These are phyloP conservation scores for Candida morakotiae DNA, from an alignment of 805 yeast genomes.

Conservation along the genomic window DNA sequence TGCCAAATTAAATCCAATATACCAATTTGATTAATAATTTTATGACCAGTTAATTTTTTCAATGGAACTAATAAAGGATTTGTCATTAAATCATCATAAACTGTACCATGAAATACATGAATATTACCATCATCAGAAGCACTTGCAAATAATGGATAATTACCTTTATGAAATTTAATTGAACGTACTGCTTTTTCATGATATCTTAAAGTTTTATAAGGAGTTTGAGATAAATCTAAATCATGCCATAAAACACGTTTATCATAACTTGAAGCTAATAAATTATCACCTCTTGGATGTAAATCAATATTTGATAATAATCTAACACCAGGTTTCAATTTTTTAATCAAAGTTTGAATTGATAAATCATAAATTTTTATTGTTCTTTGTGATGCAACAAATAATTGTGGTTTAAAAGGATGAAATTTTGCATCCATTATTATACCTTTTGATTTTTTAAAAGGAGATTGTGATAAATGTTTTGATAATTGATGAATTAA, in stretches of 20 bases:
- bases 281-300: slow-evolving; percentile 95
- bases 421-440: slow-evolving; percentile 96
- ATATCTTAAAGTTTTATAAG: slow-evolving; percentile 92
- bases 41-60: slow-evolving; percentile 90
- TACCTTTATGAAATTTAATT: slow-evolving; percentile 80
- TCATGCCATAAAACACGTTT: slow-evolving; percentile 98
- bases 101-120: slow-evolving; percentile 95
- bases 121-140: slow-evolving; percentile 93
- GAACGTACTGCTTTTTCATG: slow-evolving; percentile 93
- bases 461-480: slow-evolving; percentile 94
- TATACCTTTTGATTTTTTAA: slow-evolving; percentile 87
- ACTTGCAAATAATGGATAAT: slow-evolving; percentile 85
- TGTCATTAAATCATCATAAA: slow-evolving; percentile 91
- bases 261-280: slow-evolving; percentile 88
- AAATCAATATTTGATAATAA: slow-evolving; percentile 90
- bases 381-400: slow-evolving; percentile 91
- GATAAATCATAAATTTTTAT: slow-evolving; percentile 87
- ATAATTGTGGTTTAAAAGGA: slow-evolving; percentile 90
- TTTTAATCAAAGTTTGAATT: slow-evolving; percentile 77
- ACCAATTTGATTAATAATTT: slow-evolving; percentile 74
- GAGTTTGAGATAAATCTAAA: slow-evolving; percentile 80
- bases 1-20: slow-evolving; percentile 90
- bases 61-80: slow-evolving; percentile 94
- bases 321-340: slow-evolving; percentile 91
- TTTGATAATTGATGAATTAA: slow-evolving; percentile 92